Evolutionary conservation across 2,329 filamentous ascomycete genomes (phyloP).

Genomic region (Apiospora koreana): DNA sequence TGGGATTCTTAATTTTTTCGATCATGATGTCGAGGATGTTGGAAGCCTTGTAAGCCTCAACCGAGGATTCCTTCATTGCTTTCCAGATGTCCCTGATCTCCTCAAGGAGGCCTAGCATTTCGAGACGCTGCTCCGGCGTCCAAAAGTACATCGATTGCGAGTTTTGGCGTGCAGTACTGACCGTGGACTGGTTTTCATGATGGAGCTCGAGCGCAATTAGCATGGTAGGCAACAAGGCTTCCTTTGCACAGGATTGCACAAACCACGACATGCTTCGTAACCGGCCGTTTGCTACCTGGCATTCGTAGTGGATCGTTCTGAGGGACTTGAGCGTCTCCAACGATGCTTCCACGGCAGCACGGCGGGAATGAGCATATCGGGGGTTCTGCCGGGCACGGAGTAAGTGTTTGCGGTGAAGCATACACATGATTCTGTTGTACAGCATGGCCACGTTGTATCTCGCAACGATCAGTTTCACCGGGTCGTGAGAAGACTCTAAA

Average conservation of each 20-base stretch:
- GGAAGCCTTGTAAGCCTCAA: slow-evolving; percentile 88
- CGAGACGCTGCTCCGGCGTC: slow-evolving; percentile 62
- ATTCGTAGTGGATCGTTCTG: slow-evolving; percentile 72
- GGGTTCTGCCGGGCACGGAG: slow-evolving; percentile 75
- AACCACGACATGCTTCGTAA: slow-evolving; percentile 76
- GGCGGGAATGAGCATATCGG: slow-evolving; percentile 81
- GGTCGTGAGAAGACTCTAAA: slow-evolving; percentile 75
- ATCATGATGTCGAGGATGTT: slow-evolving; percentile 83
- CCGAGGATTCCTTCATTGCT: slow-evolving; percentile 71
- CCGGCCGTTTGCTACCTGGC: slow-evolving; percentile 65
- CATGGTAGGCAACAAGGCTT: slow-evolving; percentile 86
- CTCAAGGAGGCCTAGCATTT: slow-evolving; percentile 77
- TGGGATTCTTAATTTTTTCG: slow-evolving; percentile 66
- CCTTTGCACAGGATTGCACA: slow-evolving; percentile 75
- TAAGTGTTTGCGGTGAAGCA: slow-evolving; percentile 87
- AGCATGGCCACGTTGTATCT: slow-evolving; percentile 82
- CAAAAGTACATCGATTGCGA: slow-evolving; percentile 54
- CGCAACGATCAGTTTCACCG: slow-evolving; percentile 82
- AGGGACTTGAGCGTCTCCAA: slow-evolving; percentile 80
- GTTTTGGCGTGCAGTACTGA: slow-evolving; percentile 40
- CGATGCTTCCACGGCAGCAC: slow-evolving; percentile 82
- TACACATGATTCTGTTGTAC: slow-evolving; percentile 85
- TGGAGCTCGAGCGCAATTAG: slow-evolving; percentile 82
- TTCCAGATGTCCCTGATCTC: slow-evolving; percentile 79
- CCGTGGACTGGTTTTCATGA: slow-evolving; percentile 57